These are phyloP conservation scores for Pseudogymnoascus sp. DNA, from an alignment of 2,329 filamentous ascomycete species.

Conservation along the genomic window DNA sequence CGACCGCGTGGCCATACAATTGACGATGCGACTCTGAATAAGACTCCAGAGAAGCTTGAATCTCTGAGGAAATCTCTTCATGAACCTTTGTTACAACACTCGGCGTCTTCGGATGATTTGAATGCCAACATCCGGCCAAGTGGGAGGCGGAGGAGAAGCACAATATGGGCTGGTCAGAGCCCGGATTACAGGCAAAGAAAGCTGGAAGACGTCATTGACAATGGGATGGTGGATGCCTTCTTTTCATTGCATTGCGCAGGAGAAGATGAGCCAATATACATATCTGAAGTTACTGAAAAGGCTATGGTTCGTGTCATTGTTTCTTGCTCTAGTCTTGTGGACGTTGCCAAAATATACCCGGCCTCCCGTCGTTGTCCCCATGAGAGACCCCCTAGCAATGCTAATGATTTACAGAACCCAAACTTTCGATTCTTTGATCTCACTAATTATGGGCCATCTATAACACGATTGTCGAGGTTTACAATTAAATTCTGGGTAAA, in stretches of 20 bases:
- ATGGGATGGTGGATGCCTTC: conserved; percentile 75
- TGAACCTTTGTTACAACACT: conserved; percentile 44
- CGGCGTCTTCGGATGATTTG: conserved; percentile 46
- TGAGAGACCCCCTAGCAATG: neutral
- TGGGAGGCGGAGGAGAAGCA: conserved; percentile 46
- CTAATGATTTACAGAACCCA: conserved; percentile 50
- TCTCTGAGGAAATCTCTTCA: conserved; percentile 31
- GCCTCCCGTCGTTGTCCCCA: neutral
- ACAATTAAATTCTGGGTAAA: conserved; percentile 68
- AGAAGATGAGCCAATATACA: conserved; percentile 68
- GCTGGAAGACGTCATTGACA: conserved; percentile 63
- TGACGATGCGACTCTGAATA: conserved; percentile 67
- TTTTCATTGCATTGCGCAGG: conserved; percentile 69
- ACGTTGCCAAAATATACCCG: neutral
- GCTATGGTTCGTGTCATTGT: conserved; percentile 48
- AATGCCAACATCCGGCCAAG: conserved; percentile 28
- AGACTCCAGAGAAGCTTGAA: conserved; percentile 53
- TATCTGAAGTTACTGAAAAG: conserved; percentile 71
- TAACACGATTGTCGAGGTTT: conserved; percentile 58
- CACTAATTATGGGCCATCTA: conserved; percentile 47
- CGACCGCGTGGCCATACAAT: conserved; percentile 51
- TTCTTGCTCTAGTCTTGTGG: neutral
- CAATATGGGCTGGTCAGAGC: conserved; percentile 54
- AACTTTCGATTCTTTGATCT: conserved; percentile 82
- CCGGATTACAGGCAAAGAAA: conserved; percentile 59